These are phyloP conservation scores for Fraxinus nigra DNA, from an alignment of 305 asterid species.

Conservation along the genomic window DNA sequence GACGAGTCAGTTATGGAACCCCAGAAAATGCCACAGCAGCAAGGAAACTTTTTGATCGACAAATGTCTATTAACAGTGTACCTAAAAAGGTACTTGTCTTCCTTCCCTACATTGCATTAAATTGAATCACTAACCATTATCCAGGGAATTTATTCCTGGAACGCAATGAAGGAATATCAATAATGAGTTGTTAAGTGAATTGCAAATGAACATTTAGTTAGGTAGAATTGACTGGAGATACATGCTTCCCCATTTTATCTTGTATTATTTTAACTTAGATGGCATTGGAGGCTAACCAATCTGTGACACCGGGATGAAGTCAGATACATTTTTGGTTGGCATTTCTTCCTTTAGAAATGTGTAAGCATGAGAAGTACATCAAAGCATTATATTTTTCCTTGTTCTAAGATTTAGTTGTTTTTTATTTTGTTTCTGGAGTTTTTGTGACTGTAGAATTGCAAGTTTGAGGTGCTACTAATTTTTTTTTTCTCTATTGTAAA, in stretches of 20 bases:
- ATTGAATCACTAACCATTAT: not conserved
- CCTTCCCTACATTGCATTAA: conserved; percentile 14
- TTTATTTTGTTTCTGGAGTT: conserved; percentile 14
- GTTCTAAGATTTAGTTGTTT: conserved; percentile 6
- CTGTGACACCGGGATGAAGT: conserved; percentile 12
- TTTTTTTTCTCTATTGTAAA: conserved; percentile 5
- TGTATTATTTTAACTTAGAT: not conserved
- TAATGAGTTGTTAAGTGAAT: conserved; percentile 16
- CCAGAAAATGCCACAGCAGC: conserved; percentile 99
- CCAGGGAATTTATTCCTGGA: conserved; percentile 4
- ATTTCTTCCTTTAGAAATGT: conserved; percentile 1
- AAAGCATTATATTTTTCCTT: not conserved
- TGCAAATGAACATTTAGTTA: not conserved
- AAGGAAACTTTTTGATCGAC: conserved; percentile 90
- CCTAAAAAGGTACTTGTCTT: conserved; percentile 70
- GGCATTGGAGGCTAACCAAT: not conserved
- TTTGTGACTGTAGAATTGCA: not conserved
- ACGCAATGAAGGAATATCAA: conserved; percentile 4
- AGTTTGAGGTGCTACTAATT: not conserved
- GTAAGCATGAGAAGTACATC: conserved; percentile 3
- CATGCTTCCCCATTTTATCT: conserved; percentile 4
- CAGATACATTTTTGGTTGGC: conserved; percentile 8
- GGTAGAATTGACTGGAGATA: not conserved
- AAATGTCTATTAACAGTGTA: conserved; percentile 92
- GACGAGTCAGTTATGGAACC: conserved; percentile 97